Evolutionary conservation across 805 yeast genomes (phyloP).

Genomic region (Ogataea thermomethanolica): DNA sequence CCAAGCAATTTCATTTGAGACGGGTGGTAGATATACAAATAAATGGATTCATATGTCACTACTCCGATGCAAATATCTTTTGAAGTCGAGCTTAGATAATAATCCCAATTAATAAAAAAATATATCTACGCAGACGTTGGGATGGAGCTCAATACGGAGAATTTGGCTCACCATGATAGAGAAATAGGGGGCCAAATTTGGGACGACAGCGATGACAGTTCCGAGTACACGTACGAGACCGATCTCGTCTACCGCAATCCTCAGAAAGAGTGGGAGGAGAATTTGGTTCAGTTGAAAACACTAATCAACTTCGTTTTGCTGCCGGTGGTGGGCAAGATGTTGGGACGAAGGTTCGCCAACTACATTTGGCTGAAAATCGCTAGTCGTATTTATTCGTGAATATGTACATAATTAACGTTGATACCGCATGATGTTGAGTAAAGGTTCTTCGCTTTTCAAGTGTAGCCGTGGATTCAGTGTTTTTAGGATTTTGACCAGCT

Average conservation of each 20-base stretch:
- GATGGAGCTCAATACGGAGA: slow-evolving; percentile 4
- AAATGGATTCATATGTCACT: too few species aligned
- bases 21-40: too few species aligned
- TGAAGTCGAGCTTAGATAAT: too few species aligned
- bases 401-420: slow-evolving; percentile 6
- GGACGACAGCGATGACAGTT: slow-evolving; percentile 16
- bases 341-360: slow-evolving; percentile 60
- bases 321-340: slow-evolving; percentile 62
- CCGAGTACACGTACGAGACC: slow-evolving; percentile 33
- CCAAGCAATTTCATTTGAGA: slow-evolving; percentile 9
- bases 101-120: too few species aligned
- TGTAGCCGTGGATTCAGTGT: slow-evolving; percentile 19
- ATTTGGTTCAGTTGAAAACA: slow-evolving; percentile 55
- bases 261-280: slow-evolving; percentile 73
- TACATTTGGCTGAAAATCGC: slow-evolving; percentile 32
- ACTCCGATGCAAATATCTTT: too few species aligned
- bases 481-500: slow-evolving; percentile 28
- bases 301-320: slow-evolving; percentile 56
- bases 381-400: slow-evolving; percentile 11
- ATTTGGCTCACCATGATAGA: slow-evolving; percentile 14
- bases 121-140: too few species aligned
- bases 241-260: slow-evolving; percentile 37
- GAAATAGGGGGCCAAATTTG: slow-evolving; percentile 9
- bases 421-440: slow-evolving; percentile 15
- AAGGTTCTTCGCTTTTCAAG: slow-evolving; percentile 16